These are phyloP conservation scores for Ensete glaucum DNA, from an alignment of 176 grass and related monocot genomes.

Conservation along the genomic window DNA sequence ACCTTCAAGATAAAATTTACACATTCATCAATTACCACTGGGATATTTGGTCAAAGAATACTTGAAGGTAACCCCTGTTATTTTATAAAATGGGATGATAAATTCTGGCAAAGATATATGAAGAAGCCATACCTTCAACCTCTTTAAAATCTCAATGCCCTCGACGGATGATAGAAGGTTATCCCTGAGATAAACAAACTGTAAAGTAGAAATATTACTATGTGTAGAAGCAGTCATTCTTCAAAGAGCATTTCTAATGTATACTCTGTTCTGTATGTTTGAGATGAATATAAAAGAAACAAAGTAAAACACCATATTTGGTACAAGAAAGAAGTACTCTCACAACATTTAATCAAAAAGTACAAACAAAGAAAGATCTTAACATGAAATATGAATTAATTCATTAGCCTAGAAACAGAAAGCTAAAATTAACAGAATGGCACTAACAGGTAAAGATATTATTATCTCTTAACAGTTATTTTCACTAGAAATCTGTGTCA, in stretches of 20 bases:
- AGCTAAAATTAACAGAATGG: too few relatives aligned
- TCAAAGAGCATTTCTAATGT: constrained; percentile 1
- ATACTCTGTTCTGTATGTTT: too few relatives aligned
- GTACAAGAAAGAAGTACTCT: not conserved
- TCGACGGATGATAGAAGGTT: constrained; percentile 88
- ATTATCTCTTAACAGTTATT: too few relatives aligned
- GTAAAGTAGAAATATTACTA: constrained; percentile 21
- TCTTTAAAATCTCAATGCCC: constrained; percentile 68
- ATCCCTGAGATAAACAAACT: constrained; percentile 99
- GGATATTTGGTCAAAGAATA: not conserved
- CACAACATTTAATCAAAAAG: not conserved
- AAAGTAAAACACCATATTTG: not conserved
- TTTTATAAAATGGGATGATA: not conserved
- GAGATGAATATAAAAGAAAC: not conserved
- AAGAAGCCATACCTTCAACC: constrained; percentile 64
- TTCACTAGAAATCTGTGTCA: too few relatives aligned
- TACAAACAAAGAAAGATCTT: not conserved
- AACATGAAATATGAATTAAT: not conserved
- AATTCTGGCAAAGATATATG: not conserved
- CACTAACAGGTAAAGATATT: too few relatives aligned
- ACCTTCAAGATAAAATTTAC: constrained; percentile 38
- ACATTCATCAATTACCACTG: not conserved
- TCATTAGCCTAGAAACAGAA: not conserved
- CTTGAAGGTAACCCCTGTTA: not conserved
- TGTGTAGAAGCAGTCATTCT: not conserved